phyloP scores from a whole-genome alignment of 2,329 filamentous ascomycete species.

The Dactylellina sp. region DNA sequence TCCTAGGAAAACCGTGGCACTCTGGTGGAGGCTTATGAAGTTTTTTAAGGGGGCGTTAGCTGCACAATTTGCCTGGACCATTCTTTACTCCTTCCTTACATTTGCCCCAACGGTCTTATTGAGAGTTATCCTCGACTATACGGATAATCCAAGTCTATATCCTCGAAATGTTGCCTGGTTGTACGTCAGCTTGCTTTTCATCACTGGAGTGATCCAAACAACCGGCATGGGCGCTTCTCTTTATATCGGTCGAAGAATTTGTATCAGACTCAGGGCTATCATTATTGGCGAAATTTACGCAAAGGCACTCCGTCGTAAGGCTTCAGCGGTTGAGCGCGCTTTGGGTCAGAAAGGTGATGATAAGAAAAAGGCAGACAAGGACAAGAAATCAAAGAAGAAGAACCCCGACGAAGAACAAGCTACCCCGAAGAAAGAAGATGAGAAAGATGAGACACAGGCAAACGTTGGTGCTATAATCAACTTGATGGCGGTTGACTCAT shows the following conservation, averaged over 20 bases:
- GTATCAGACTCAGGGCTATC: slow-evolving; percentile 90
- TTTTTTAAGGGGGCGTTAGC: slow-evolving; percentile 84
- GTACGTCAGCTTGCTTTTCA: slow-evolving; percentile 88
- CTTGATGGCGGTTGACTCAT: slow-evolving; percentile 96
- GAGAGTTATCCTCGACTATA: slow-evolving; percentile 90
- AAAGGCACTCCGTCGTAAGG: slow-evolving; percentile 91
- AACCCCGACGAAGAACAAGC: slow-evolving; percentile 61
- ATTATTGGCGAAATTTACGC: slow-evolving; percentile 98
- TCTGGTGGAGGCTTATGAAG: slow-evolving; percentile 82
- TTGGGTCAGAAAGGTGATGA: slow-evolving; percentile 71
- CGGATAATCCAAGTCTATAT: slow-evolving; percentile 81
- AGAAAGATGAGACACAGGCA: slow-evolving; percentile 76
- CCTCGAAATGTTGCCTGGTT: slow-evolving; percentile 93
- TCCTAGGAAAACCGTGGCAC: slow-evolving; percentile 74
- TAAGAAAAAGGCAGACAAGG: slow-evolving; percentile 64
- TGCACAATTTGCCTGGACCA: slow-evolving; percentile 82
- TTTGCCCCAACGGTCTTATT: slow-evolving; percentile 92
- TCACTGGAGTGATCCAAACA: slow-evolving; percentile 83
- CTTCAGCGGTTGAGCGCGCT: slow-evolving; percentile 80
- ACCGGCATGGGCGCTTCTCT: slow-evolving; percentile 86
- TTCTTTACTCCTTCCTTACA: slow-evolving; percentile 82
- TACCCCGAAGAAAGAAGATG: slow-evolving; percentile 60
- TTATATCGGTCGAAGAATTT: slow-evolving; percentile 94
- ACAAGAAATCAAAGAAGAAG: slow-evolving; percentile 65
- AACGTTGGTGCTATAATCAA: slow-evolving; percentile 99